These are phyloP conservation scores for Dunaliella sp. DNA, from an alignment of 139 green algal genomes.

Conservation along the genomic window DNA sequence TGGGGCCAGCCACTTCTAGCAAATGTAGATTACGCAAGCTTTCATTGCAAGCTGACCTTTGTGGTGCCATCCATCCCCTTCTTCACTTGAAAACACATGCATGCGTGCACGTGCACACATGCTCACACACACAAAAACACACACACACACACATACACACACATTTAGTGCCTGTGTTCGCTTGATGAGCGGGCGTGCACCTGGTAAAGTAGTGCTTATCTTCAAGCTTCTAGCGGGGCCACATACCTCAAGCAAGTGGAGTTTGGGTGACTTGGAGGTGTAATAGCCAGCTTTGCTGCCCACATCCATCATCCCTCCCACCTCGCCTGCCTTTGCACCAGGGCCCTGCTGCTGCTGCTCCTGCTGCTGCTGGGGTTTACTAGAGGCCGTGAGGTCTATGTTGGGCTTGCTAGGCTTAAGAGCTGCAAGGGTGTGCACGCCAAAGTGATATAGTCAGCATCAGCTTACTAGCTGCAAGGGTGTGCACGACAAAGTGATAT, in stretches of 20 bases:
- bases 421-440: too few species aligned
- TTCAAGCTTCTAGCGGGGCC: neutral
- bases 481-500: too few species aligned
- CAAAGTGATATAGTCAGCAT: too few species aligned
- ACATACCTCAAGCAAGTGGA: slow-evolving; percentile 72
- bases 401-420: too few species aligned
- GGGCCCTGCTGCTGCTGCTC: neutral
- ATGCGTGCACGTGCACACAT: neutral
- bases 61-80: neutral
- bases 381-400: too few species aligned
- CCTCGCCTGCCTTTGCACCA: neutral
- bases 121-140: neutral
- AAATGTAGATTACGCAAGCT: too few species aligned
- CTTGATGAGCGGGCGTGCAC: neutral
- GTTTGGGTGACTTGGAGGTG: slow-evolving; percentile 72
- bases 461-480: too few species aligned
- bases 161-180: neutral
- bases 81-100: neutral
- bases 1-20: too few species aligned
- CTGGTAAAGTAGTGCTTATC: too few species aligned
- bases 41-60: too few species aligned
- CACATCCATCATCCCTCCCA: slow-evolving; percentile 62
- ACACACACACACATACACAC: neutral
- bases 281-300: slow-evolving; percentile 68
- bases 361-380: slow-evolving; percentile 5